phyloP scores from a whole-genome alignment of 1,284 basidiomycete genomes.

The Salmacisia buchloeana region DNA sequence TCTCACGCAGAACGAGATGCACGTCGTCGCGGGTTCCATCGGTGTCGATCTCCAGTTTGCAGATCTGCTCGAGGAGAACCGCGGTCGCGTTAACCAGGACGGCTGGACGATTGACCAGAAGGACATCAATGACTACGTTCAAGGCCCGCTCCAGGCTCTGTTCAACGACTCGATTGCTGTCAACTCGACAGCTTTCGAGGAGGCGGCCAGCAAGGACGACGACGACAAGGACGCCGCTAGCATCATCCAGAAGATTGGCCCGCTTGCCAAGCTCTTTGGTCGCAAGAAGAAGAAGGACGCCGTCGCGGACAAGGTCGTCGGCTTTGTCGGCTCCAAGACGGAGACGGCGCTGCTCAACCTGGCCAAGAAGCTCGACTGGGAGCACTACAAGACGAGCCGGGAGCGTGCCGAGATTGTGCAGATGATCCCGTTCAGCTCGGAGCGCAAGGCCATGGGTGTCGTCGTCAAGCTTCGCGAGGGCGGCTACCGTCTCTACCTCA shows the following conservation, averaged over 20 bases:
- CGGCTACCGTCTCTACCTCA: conserved; percentile 69
- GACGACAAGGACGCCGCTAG: conserved; percentile 53
- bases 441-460: conserved; percentile 93
- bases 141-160: conserved; percentile 62
- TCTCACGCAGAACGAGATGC: conserved; percentile 86
- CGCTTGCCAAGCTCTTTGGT: not conserved
- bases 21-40: conserved; percentile 87
- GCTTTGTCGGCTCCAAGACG: conserved; percentile 91
- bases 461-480: conserved; percentile 65
- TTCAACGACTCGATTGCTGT: conserved; percentile 82
- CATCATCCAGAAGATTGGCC: not conserved
- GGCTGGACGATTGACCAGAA: conserved; percentile 77
- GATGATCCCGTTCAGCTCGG: conserved; percentile 90
- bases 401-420: conserved; percentile 68
- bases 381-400: conserved; percentile 66
- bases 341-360: conserved; percentile 88
- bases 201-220: conserved; percentile 54
- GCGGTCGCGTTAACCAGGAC: conserved; percentile 67
- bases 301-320: conserved; percentile 29
- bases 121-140: conserved; percentile 55
- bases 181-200: conserved; percentile 92
- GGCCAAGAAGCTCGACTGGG: conserved; percentile 80
- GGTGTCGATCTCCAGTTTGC: conserved; percentile 93
- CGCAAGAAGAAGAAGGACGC: conserved; percentile 5
- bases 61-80: conserved; percentile 68